Evolutionary conservation across 1,139 yeast species (phyloP).

Genomic region (Magnusiomyces paraingens): DNA sequence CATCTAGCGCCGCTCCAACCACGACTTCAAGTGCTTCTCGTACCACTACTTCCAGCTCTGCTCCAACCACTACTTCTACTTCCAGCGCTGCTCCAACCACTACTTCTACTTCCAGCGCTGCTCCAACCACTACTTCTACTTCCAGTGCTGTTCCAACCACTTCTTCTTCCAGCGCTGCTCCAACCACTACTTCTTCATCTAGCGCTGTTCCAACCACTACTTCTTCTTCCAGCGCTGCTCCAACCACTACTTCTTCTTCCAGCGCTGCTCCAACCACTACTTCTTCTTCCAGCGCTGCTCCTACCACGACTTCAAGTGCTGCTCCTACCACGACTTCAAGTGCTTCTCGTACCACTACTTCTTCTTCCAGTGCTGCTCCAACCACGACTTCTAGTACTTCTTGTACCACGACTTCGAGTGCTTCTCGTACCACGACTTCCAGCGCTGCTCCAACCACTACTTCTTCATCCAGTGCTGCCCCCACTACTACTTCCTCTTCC

Average conservation of each 20-base stretch:
- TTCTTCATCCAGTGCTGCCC: neutral
- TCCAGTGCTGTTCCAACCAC: neutral
- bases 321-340: neutral
- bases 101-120: neutral
- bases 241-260: neutral
- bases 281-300: neutral
- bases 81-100: neutral
- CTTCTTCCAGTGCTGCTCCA: neutral
- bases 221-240: neutral
- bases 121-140: neutral
- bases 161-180: neutral
- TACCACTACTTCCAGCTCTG: neutral
- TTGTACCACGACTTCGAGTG: neutral
- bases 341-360: neutral
- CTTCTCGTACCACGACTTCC: neutral
- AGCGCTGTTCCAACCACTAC: neutral
- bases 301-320: neutral
- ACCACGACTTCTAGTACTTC: neutral
- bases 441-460: neutral
- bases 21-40: neutral
- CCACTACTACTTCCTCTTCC: neutral
- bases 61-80: neutral
- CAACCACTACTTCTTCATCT: neutral
- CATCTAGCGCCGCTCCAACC: neutral
- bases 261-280: slow-evolving; percentile 1